Evolutionary conservation across 768 basidiomycete species (phyloP).

Genomic region (Candolleomyces efflorescens): DNA sequence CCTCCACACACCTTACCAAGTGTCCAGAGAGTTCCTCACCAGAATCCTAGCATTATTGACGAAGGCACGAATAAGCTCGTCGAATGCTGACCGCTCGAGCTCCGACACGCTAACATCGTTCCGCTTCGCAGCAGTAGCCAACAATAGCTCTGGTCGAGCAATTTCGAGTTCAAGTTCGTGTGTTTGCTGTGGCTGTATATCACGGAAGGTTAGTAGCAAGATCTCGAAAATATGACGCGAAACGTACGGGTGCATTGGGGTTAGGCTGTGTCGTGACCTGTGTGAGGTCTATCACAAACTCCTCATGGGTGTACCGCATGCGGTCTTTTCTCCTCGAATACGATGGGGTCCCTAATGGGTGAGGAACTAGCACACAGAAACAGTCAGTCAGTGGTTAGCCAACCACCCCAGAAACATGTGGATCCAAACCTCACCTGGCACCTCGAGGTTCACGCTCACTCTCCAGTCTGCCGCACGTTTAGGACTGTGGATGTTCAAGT

Average conservation of each 20-base stretch:
- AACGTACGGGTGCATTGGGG: constrained; percentile 47
- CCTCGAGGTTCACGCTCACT: constrained; percentile 89
- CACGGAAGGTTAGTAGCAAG: not conserved
- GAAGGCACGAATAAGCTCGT: constrained; percentile 88
- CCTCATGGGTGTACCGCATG: constrained; percentile 90
- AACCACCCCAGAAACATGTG: too few species aligned
- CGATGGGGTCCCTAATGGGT: constrained; percentile 59
- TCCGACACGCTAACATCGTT: constrained; percentile 56
- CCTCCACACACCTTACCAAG: not conserved
- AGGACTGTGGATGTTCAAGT: constrained; percentile 85
- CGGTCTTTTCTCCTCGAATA: constrained; percentile 80
- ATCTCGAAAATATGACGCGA: not conserved
- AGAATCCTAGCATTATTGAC: constrained; percentile 92
- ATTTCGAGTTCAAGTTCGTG: constrained; percentile 94
- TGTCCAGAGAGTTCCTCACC: constrained; percentile 59
- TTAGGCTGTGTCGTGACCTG: constrained; percentile 67
- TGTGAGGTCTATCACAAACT: constrained; percentile 90
- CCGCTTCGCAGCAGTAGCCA: constrained; percentile 68
- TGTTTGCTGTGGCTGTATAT: constrained; percentile 40
- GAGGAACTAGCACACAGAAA: constrained; percentile 40
- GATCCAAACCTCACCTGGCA: constrained; percentile 56
- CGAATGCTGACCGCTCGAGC: constrained; percentile 71
- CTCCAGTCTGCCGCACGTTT: constrained; percentile 86
- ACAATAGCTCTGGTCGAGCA: constrained; percentile 62
- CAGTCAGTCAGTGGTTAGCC: too few species aligned